Conservation (phyloP, 768 basidiomycete genomes). For the Collybia nuda region DNA sequence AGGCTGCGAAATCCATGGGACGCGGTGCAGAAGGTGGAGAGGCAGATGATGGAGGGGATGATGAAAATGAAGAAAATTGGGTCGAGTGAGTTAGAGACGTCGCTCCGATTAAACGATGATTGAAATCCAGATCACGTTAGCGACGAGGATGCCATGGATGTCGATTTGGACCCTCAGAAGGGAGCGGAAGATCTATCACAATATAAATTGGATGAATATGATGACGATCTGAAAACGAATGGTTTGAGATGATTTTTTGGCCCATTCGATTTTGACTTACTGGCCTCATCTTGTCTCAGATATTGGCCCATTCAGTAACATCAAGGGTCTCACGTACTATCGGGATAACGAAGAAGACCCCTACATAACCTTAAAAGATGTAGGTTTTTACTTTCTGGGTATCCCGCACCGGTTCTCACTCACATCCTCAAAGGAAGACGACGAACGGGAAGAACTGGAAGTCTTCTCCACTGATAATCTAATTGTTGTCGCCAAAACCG, state of each 20-base stretch:
- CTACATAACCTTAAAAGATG: conserved; percentile 94
- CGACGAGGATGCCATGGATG: conserved; percentile 60
- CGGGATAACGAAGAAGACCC: conserved; percentile 92
- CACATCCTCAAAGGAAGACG: conserved; percentile 45
- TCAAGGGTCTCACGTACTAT: conserved; percentile 93
- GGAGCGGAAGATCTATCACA: conserved; percentile 71
- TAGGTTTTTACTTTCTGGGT: conserved; percentile 30
- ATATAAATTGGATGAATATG: conserved; percentile 92
- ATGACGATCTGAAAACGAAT: conserved; percentile 60
- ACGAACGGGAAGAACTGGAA: conserved; percentile 89
- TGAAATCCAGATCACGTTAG: conserved; percentile 21
- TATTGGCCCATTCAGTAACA: conserved; percentile 86
- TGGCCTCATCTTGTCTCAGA: conserved; percentile 33
- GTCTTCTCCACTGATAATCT: conserved; percentile 90
- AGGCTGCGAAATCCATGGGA: conserved; percentile 72
- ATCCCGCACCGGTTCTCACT: conserved; percentile 1
- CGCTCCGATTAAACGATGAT: conserved; percentile 5
- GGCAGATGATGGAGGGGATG: conserved; percentile 56
- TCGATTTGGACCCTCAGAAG: conserved; percentile 40
- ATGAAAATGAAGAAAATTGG: conserved; percentile 67
- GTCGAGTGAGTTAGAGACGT: conserved; percentile 72
- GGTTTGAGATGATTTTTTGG: conserved; percentile 23
- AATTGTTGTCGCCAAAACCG: conserved; percentile 89
- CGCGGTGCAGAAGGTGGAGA: conserved; percentile 65
- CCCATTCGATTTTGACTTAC: conserved; percentile 1